A percentile compares a stretch with the other conserved stretches of the same genome.
Evolutionary conservation across 805 yeast species (phyloP).

Genomic region (Lachancea meyersii): DNA sequence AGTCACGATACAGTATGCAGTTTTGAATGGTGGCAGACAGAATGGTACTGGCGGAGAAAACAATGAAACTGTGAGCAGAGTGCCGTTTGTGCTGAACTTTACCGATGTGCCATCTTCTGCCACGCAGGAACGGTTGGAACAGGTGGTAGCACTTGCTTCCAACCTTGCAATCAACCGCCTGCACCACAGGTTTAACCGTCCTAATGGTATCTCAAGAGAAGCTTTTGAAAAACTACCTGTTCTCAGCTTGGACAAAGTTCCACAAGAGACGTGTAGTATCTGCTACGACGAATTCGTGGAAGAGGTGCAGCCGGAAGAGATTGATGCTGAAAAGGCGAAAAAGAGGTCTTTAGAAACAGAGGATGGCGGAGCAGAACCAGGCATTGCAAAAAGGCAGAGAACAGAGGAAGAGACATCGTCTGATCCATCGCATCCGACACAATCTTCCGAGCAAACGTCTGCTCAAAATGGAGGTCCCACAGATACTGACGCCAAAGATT

Average conservation of each 20-base stretch:
- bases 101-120: conserved; percentile 59
- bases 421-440: not conserved
- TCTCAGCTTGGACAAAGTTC: conserved; percentile 29
- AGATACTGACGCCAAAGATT: not conserved
- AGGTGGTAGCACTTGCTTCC: conserved; percentile 59
- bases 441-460: not conserved
- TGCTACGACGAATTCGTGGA: conserved; percentile 52
- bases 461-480: not conserved
- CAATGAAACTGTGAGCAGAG: conserved; percentile 3
- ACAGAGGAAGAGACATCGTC: not conserved
- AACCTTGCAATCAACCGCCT: conserved; percentile 63
- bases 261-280: conserved; percentile 47
- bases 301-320: conserved; percentile 12
- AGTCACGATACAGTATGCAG: conserved; percentile 29
- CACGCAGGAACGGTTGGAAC: conserved; percentile 55
- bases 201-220: conserved; percentile 48
- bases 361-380: conserved; percentile 12
- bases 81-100: conserved; percentile 46
- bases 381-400: conserved; percentile 11
- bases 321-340: not conserved
- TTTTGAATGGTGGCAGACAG: conserved; percentile 13
- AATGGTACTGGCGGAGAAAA: conserved; percentile 1
- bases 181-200: conserved; percentile 42
- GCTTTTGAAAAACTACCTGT: conserved; percentile 47
- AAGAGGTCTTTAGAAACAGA: conserved; percentile 6